phyloP scores from a whole-genome alignment of 176 grass and related monocot species.

The Urochloa ruziziensis region DNA sequence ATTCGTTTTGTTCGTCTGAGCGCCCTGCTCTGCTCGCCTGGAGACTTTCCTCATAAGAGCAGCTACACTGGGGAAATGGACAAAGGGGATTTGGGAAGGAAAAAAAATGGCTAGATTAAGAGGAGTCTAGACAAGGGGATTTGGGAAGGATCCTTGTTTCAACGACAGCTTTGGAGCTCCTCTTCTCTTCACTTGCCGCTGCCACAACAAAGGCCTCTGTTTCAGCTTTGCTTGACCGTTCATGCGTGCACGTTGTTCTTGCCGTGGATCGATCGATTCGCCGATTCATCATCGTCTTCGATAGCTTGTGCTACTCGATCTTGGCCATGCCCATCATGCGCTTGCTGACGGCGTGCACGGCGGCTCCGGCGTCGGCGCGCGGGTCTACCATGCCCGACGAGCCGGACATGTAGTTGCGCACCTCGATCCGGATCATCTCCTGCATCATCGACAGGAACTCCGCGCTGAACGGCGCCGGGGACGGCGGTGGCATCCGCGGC shows the following conservation, averaged over 20 bases:
- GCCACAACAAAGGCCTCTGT: background rate
- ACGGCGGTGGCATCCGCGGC: background rate
- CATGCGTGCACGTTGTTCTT: background rate
- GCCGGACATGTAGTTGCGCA: slow-evolving; percentile 79
- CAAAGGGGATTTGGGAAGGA: background rate
- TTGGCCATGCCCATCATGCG: slow-evolving; percentile 71
- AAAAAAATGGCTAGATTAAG: slow-evolving; percentile 5
- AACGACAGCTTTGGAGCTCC: background rate
- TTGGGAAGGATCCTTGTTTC: background rate
- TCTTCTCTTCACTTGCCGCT: slow-evolving; percentile 17
- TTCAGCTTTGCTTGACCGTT: background rate
- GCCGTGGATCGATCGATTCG: background rate
- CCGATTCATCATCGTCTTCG: background rate
- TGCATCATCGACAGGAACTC: slow-evolving; percentile 81
- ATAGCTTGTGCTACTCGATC: slow-evolving; percentile 51
- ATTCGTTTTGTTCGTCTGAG: background rate
- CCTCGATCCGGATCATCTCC: slow-evolving; percentile 91
- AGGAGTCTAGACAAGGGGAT: background rate
- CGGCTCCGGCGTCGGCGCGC: slow-evolving; percentile 11
- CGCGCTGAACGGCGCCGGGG: slow-evolving; percentile 26
- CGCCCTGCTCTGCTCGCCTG: background rate
- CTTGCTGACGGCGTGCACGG: slow-evolving; percentile 44
- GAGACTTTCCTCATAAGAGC: background rate
- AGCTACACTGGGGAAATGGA: background rate
- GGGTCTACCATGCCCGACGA: slow-evolving; percentile 37